A percentile compares a stretch with the other conserved stretches of the same genome.
Evolutionary conservation across 495 filamentous ascomycete species (phyloP).

Genomic region (Penicillium robsamsonii): DNA sequence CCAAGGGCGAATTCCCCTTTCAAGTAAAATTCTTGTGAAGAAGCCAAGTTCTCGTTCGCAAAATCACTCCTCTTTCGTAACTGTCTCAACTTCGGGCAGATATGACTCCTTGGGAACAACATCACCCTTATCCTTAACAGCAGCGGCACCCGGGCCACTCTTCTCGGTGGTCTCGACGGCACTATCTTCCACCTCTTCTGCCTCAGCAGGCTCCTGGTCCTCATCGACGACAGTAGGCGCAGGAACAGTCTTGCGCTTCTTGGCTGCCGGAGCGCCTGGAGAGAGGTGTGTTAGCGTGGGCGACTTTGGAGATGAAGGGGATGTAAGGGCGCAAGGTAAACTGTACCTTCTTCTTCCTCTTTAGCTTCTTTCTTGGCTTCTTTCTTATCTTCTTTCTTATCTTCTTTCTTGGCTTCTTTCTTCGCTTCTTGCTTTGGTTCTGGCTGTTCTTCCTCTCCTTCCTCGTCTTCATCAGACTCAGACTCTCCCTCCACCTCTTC

Average conservation of each 20-base stretch:
- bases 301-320: not conserved
- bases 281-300: constrained; percentile 9
- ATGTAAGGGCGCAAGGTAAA: not conserved
- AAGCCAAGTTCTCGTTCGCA: not conserved
- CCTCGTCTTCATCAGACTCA: constrained; percentile 20
- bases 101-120: constrained; percentile 50
- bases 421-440: constrained; percentile 12
- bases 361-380: constrained; percentile 22
- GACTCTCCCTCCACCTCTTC: constrained; percentile 35
- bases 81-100: constrained; percentile 41
- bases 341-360: constrained; percentile 31
- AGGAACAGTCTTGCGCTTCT: constrained; percentile 29
- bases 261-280: constrained; percentile 41
- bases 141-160: constrained; percentile 44
- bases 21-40: not conserved
- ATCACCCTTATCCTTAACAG: constrained; percentile 43
- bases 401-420: constrained; percentile 18
- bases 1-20: not conserved
- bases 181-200: constrained; percentile 31
- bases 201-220: constrained; percentile 31
- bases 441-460: constrained; percentile 22
- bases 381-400: constrained; percentile 12
- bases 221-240: constrained; percentile 20
- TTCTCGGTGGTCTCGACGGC: constrained; percentile 34
- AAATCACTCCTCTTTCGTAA: constrained; percentile 17